phyloP scores from a whole-genome alignment of 805 yeast genomes.

The Ogataea zsoltii region DNA sequence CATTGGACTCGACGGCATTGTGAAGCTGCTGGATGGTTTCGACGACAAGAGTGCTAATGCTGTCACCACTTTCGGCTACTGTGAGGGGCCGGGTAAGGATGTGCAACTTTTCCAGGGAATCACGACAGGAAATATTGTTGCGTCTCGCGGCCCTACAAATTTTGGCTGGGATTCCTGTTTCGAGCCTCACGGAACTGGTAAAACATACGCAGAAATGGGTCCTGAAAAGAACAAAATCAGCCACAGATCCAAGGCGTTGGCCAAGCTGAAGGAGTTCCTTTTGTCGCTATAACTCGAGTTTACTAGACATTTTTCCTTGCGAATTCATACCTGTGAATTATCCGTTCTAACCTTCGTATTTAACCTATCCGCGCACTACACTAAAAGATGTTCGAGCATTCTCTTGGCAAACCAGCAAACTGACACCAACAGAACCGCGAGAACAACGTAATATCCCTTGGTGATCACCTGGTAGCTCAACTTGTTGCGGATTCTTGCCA shows the following conservation, averaged over 20 bases:
- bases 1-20: conserved; percentile 75
- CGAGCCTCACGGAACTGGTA: conserved; percentile 71
- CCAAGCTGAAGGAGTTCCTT: conserved; percentile 56
- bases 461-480: conserved; percentile 55
- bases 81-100: conserved; percentile 74
- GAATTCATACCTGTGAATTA: not conserved
- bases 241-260: conserved; percentile 85
- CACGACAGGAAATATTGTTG: conserved; percentile 79
- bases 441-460: conserved; percentile 49
- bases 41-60: conserved; percentile 86
- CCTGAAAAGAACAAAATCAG: conserved; percentile 74
- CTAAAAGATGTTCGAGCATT: conserved; percentile 22
- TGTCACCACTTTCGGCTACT: conserved; percentile 88
- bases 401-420: conserved; percentile 39
- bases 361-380: conserved; percentile 6
- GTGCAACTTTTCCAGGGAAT: conserved; percentile 83
- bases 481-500: conserved; percentile 53
- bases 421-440: conserved; percentile 36
- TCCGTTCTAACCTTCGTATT: not conserved
- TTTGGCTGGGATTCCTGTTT: conserved; percentile 97
- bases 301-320: not conserved
- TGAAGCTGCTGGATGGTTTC: conserved; percentile 75
- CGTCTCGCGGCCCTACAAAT: conserved; percentile 69
- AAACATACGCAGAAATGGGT: conserved; percentile 88
- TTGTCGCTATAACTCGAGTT: not conserved